phyloP scores from a whole-genome alignment of 495 filamentous ascomycete genomes.

The Penicillium paradoxum region DNA sequence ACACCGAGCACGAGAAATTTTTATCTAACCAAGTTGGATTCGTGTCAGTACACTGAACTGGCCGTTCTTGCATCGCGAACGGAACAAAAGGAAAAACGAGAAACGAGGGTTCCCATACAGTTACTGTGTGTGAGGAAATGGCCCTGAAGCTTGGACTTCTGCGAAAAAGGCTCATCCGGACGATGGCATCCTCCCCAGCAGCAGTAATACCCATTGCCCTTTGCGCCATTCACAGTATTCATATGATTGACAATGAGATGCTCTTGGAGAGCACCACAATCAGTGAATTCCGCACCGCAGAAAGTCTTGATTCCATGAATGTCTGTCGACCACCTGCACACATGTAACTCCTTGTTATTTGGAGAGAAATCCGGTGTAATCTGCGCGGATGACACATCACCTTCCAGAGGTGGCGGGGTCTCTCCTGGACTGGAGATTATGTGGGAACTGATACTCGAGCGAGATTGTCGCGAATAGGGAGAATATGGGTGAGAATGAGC shows the following conservation, averaged over 20 bases:
- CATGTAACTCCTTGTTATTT: constrained; percentile 29
- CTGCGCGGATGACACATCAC: constrained; percentile 33
- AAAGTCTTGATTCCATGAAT: constrained; percentile 26
- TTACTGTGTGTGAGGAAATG: constrained; percentile 48
- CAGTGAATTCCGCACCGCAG: constrained; percentile 35
- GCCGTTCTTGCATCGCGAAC: neutral
- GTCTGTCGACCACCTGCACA: constrained; percentile 36
- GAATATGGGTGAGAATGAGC: constrained; percentile 36
- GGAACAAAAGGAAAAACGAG: neutral
- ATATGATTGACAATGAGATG: constrained; percentile 40
- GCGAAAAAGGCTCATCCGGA: constrained; percentile 44
- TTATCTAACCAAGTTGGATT: constrained; percentile 29
- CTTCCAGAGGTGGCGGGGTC: constrained; percentile 42
- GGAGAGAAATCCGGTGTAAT: constrained; percentile 38
- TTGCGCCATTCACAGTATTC: constrained; percentile 39
- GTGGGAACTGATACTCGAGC: constrained; percentile 42
- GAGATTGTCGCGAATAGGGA: constrained; percentile 40
- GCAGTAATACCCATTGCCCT: constrained; percentile 46
- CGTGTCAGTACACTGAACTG: constrained; percentile 1
- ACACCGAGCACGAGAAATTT: constrained; percentile 43
- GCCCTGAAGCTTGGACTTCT: constrained; percentile 48
- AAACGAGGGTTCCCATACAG: constrained; percentile 28
- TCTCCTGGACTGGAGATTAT: constrained; percentile 38
- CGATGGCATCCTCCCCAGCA: constrained; percentile 46
- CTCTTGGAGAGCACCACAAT: constrained; percentile 38